Conservation (phyloP, 306 rosid species). For the Castanea mollissima region DNA sequence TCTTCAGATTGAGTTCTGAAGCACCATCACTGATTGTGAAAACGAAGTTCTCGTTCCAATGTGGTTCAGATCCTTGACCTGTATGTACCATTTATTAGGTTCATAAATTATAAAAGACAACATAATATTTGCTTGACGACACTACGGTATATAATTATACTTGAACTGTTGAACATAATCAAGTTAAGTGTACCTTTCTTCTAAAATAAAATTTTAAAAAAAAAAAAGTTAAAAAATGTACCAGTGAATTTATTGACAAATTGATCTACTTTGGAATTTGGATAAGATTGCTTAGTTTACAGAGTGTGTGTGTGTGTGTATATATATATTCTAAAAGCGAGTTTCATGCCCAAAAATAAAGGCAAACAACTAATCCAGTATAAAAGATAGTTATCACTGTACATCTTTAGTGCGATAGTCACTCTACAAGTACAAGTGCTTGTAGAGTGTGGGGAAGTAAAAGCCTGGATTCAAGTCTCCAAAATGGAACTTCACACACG, state of each 20-base stretch:
- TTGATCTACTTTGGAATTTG: too few species aligned
- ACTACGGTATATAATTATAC: background rate
- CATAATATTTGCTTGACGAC: background rate
- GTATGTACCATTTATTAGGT: background rate
- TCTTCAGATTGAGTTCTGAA: constrained; percentile 31
- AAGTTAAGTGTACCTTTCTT: background rate
- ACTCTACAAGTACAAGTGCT: too few species aligned
- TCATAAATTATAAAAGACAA: background rate
- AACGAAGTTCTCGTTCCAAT: constrained; percentile 48
- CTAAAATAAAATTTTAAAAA: too few species aligned
- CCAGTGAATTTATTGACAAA: background rate
- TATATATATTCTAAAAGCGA: background rate
- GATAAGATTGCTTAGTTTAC: too few species aligned
- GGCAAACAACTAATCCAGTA: background rate
- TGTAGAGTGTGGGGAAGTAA: too few species aligned
- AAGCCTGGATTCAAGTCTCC: too few species aligned
- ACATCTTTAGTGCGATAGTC: too few species aligned
- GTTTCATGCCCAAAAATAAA: too few species aligned
- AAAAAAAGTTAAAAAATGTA: too few species aligned
- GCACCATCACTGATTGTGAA: constrained; percentile 38
- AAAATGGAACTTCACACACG: too few species aligned
- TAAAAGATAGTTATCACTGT: background rate
- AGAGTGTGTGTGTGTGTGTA: too few species aligned
- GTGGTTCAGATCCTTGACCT: constrained; percentile 43
- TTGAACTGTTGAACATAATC: background rate